phyloP scores from a whole-genome alignment of 257 asterid species.

The Marsdenia floribunda region DNA sequence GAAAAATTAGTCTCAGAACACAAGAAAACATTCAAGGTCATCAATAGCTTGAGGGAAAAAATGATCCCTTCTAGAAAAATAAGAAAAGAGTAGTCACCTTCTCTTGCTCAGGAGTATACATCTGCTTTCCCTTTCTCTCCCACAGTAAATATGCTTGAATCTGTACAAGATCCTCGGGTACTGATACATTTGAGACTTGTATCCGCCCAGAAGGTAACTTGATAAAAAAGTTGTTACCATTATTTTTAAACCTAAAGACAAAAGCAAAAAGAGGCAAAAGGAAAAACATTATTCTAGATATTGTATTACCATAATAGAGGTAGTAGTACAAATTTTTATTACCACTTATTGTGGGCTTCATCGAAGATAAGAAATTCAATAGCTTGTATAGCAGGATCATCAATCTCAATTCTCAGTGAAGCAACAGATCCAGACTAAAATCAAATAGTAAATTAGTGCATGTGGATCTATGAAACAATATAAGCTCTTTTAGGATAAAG shows the following conservation, averaged over 20 bases:
- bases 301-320: neutral
- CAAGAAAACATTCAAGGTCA: neutral
- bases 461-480: neutral
- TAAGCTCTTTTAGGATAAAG: slow-evolving; percentile 1
- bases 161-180: slow-evolving; percentile 98
- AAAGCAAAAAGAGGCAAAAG: slow-evolving; percentile 6
- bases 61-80: slow-evolving; percentile 5
- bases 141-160: slow-evolving; percentile 90
- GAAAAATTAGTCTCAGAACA: neutral
- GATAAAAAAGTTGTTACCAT: slow-evolving; percentile 70
- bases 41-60: neutral
- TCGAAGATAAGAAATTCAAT: slow-evolving; percentile 85
- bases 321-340: slow-evolving; percentile 6
- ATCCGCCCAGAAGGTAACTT: slow-evolving; percentile 44
- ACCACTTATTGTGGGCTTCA: slow-evolving; percentile 86
- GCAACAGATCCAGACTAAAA: slow-evolving; percentile 70
- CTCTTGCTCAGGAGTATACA: slow-evolving; percentile 72
- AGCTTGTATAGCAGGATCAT: slow-evolving; percentile 78
- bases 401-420: slow-evolving; percentile 69
- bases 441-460: slow-evolving; percentile 3
- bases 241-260: slow-evolving; percentile 71
- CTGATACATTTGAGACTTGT: slow-evolving; percentile 42
- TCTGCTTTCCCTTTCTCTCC: slow-evolving; percentile 93
- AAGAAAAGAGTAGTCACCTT: slow-evolving; percentile 43
- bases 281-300: neutral